Percentiles rank a stretch among this genome's conserved stretches.
Conservation (phyloP, 2,329 filamentous ascomycete species). For the Ascochyta viciae-villosae region DNA sequence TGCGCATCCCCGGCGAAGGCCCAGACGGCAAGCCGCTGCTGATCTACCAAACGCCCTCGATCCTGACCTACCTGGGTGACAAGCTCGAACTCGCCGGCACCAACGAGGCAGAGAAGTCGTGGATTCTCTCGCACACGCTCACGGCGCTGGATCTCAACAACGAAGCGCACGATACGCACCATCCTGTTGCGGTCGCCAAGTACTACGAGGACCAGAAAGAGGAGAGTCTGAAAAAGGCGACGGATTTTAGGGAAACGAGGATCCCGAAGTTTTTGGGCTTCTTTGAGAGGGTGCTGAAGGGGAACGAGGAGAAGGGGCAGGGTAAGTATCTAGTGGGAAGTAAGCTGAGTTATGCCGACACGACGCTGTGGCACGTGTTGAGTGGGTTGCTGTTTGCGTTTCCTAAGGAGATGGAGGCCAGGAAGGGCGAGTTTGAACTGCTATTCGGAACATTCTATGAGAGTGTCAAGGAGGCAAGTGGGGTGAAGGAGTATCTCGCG, state of each 20-base stretch:
- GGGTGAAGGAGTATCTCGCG: constrained; percentile 71
- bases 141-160: constrained; percentile 76
- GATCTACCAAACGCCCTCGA: constrained; percentile 75
- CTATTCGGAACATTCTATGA: constrained; percentile 70
- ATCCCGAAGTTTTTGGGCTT: constrained; percentile 77
- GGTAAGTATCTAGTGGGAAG: constrained; percentile 71
- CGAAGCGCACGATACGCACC: constrained; percentile 78
- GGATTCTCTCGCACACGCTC: constrained; percentile 68
- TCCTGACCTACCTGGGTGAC: constrained; percentile 73
- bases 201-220: constrained; percentile 80
- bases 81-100: constrained; percentile 64
- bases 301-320: constrained; percentile 63
- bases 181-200: constrained; percentile 65
- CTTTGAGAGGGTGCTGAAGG: constrained; percentile 70
- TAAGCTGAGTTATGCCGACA: constrained; percentile 73
- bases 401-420: constrained; percentile 67
- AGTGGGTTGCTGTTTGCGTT: constrained; percentile 69
- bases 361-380: constrained; percentile 73
- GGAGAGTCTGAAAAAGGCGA: constrained; percentile 65
- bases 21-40: constrained; percentile 63
- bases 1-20: constrained; percentile 59
- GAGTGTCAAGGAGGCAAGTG: constrained; percentile 67
- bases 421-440: constrained; percentile 64
- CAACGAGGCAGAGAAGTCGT: constrained; percentile 59
- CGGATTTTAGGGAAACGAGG: constrained; percentile 65